A percentile compares a stretch with the other conserved stretches of the same genome.
Evolutionary conservation across 805 yeast species (phyloP).

Genomic region (Teunomyces funiuensis): DNA sequence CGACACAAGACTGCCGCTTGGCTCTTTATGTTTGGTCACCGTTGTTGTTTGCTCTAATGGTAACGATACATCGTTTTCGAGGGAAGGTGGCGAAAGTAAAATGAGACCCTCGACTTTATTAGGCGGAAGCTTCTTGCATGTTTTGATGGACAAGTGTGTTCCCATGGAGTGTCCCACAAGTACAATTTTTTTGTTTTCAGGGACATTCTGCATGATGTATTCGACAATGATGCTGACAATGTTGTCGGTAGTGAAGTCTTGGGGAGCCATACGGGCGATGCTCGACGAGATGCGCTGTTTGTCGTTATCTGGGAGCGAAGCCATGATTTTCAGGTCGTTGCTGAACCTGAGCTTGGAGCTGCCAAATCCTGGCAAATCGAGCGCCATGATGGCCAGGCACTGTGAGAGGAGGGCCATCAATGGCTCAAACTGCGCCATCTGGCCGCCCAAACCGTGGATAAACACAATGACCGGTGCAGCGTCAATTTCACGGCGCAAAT

Average conservation of each 20-base stretch:
- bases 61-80: conserved; percentile 22
- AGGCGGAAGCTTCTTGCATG: conserved; percentile 37
- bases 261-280: conserved; percentile 33
- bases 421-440: conserved; percentile 79
- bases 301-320: conserved; percentile 29
- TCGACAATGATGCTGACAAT: conserved; percentile 41
- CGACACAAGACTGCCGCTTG: conserved; percentile 8
- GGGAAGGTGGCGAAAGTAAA: conserved; percentile 50
- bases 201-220: conserved; percentile 38
- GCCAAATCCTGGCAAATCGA: conserved; percentile 93
- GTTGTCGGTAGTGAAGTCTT: conserved; percentile 42
- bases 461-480: conserved; percentile 62
- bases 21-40: neutral
- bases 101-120: conserved; percentile 47
- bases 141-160: conserved; percentile 51
- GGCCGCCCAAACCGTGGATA: conserved; percentile 91
- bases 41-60: too few relatives aligned
- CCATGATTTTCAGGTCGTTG: conserved; percentile 15
- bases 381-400: conserved; percentile 60
- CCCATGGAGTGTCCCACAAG: conserved; percentile 79
- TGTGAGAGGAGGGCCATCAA: conserved; percentile 62
- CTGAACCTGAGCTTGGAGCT: conserved; percentile 31
- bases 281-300: conserved; percentile 30
- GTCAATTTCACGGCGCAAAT: conserved; percentile 35
- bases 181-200: conserved; percentile 41